phyloP scores from a whole-genome alignment of 768 basidiomycete genomes.

The Suillus subluteus region DNA sequence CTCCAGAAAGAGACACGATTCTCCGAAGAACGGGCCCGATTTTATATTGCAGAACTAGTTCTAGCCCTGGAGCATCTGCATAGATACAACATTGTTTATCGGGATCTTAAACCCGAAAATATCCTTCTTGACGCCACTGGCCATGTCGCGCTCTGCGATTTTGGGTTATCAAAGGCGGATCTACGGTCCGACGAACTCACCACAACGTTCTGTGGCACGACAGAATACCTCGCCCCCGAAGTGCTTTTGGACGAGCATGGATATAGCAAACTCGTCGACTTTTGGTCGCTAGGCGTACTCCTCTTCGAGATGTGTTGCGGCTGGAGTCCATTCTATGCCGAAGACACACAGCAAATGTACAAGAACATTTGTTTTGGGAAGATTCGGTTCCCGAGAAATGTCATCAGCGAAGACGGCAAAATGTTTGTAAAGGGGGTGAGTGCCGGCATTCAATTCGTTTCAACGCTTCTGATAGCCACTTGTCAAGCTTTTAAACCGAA shows the following conservation, averaged over 20 bases:
- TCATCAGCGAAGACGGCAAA: constrained; percentile 97
- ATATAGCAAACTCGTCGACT: constrained; percentile 98
- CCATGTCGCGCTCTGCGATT: constrained; percentile 97
- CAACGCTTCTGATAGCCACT: constrained; percentile 11
- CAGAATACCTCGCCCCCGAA: constrained; percentile 97
- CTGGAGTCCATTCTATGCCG: constrained; percentile 99
- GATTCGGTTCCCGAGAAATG: constrained; percentile 96
- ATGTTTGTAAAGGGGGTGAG: constrained; percentile 98
- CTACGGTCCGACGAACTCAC: constrained; percentile 91
- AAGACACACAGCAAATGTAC: constrained; percentile 99
- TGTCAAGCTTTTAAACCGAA: constrained; percentile 89
- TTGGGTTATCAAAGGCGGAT: constrained; percentile 97
- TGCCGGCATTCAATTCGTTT: constrained; percentile 26
- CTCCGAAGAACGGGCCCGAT: constrained; percentile 88
- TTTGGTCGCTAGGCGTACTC: constrained; percentile 95
- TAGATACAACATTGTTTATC: constrained; percentile 95
- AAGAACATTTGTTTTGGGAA: constrained; percentile 99
- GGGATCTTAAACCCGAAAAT: constrained; percentile 98
- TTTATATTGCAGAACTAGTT: constrained; percentile 96
- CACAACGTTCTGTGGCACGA: constrained; percentile 99
- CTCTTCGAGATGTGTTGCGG: constrained; percentile 99
- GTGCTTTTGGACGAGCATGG: constrained; percentile 98
- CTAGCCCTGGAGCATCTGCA: constrained; percentile 96
- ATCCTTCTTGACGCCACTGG: constrained; percentile 98
- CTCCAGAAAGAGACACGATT: constrained; percentile 95